Evolutionary conservation across 495 filamentous ascomycete genomes (phyloP).

Genomic region (Neurospora sp.): DNA sequence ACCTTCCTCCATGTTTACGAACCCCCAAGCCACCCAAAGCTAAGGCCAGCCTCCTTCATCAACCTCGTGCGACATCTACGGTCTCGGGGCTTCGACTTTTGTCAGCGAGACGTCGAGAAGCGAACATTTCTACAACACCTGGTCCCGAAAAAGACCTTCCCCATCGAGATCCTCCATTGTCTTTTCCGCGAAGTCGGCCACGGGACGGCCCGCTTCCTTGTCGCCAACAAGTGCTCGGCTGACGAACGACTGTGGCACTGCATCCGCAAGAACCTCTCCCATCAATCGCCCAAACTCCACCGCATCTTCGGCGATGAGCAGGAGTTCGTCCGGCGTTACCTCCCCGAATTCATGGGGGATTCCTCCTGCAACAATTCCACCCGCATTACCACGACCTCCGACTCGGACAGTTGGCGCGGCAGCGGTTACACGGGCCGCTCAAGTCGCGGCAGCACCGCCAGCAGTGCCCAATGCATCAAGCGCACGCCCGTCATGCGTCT

Average conservation of each 20-base stretch:
- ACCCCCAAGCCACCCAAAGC: constrained; percentile 16
- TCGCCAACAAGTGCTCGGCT: constrained; percentile 18
- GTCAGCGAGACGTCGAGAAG: constrained; percentile 21
- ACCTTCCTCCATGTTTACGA: constrained; percentile 25
- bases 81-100: constrained; percentile 23
- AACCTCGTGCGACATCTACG: constrained; percentile 21
- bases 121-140: constrained; percentile 22
- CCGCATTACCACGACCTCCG: constrained; percentile 15
- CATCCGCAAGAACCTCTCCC: constrained; percentile 19
- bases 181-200: constrained; percentile 23
- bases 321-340: constrained; percentile 25
- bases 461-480: constrained; percentile 14
- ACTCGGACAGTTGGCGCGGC: constrained; percentile 11
- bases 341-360: constrained; percentile 18
- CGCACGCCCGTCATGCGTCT: constrained; percentile 22
- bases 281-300: constrained; percentile 19
- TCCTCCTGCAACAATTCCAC: constrained; percentile 19
- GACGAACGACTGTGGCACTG: constrained; percentile 23
- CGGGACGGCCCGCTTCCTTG: constrained; percentile 22
- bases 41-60: constrained; percentile 21
- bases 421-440: constrained; percentile 11
- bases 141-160: constrained; percentile 19
- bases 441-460: constrained; percentile 12
- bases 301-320: constrained; percentile 25
- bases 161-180: constrained; percentile 19